Conservation (phyloP, 148 eudicot genomes). For the Simmondsia chinensis region DNA sequence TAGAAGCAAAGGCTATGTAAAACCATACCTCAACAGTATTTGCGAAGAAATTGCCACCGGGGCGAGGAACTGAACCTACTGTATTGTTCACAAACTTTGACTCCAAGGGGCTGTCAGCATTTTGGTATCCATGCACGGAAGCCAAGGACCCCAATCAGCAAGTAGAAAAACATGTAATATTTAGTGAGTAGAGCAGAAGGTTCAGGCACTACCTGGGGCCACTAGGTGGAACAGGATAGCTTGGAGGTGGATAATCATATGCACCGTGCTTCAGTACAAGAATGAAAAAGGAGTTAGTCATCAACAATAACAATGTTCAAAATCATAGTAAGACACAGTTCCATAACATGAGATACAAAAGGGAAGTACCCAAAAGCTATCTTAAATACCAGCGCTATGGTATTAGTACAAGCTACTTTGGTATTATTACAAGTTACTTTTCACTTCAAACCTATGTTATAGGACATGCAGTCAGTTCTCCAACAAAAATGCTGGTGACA, state of each 20-base stretch:
- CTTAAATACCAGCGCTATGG: too few relatives aligned
- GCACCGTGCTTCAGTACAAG: conserved; percentile 27
- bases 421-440: too few relatives aligned
- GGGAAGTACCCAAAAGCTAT: too few relatives aligned
- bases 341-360: neutral
- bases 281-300: neutral
- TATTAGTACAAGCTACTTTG: too few relatives aligned
- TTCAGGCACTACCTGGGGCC: conserved; percentile 29
- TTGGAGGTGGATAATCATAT: conserved; percentile 27
- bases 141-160: neutral
- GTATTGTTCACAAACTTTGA: conserved; percentile 21
- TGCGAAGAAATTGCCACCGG: conserved; percentile 22
- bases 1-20: too few relatives aligned
- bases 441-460: too few relatives aligned
- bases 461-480: too few relatives aligned
- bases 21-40: conserved; percentile 23
- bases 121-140: conserved; percentile 21
- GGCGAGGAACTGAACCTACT: conserved; percentile 20
- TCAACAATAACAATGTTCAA: neutral
- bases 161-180: neutral
- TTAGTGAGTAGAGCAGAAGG: neutral
- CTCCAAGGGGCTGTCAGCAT: conserved; percentile 24
- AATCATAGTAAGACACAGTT: neutral
- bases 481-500: too few relatives aligned
- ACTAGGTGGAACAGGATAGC: conserved; percentile 39